Conservation (phyloP, 2,329 filamentous ascomycete species). For the Paramyrothecium roridum region DNA sequence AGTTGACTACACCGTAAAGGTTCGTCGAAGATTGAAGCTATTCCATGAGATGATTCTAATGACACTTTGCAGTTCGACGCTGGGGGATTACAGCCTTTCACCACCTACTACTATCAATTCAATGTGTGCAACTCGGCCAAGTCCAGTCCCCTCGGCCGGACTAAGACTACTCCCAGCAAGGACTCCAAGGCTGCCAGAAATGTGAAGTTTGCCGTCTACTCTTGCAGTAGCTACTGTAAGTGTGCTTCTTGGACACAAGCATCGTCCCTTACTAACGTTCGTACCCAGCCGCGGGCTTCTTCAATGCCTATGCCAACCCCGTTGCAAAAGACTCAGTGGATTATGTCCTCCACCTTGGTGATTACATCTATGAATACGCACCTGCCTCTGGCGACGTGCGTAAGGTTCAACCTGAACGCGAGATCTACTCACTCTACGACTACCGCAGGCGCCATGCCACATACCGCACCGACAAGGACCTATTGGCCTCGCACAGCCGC, state of each 20-base stretch:
- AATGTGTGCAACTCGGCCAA: conserved; percentile 61
- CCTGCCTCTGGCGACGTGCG: neutral
- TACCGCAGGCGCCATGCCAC: conserved; percentile 38
- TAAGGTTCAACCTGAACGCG: conserved; percentile 8
- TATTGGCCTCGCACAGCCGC: conserved; percentile 35
- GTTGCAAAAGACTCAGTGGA: conserved; percentile 58
- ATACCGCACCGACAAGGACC: conserved; percentile 38
- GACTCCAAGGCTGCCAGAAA: conserved; percentile 49
- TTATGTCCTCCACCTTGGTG: conserved; percentile 57
- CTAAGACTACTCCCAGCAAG: conserved; percentile 63
- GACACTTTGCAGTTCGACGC: conserved; percentile 55
- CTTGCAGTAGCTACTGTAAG: conserved; percentile 60
- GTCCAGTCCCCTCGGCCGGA: conserved; percentile 61
- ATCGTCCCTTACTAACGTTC: neutral
- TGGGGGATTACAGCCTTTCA: conserved; percentile 57
- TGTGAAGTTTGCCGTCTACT: conserved; percentile 66
- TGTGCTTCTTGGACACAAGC: too few species aligned
- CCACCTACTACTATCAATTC: conserved; percentile 68
- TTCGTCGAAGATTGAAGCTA: conserved; percentile 13
- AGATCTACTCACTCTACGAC: conserved; percentile 31
- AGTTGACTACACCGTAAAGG: conserved; percentile 73
- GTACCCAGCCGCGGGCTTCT: conserved; percentile 39
- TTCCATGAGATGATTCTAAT: neutral
- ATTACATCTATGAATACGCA: conserved; percentile 58
- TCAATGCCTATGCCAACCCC: conserved; percentile 58